Evolutionary conservation across 805 yeast species (phyloP).

Genomic region (Komagataella populi): DNA sequence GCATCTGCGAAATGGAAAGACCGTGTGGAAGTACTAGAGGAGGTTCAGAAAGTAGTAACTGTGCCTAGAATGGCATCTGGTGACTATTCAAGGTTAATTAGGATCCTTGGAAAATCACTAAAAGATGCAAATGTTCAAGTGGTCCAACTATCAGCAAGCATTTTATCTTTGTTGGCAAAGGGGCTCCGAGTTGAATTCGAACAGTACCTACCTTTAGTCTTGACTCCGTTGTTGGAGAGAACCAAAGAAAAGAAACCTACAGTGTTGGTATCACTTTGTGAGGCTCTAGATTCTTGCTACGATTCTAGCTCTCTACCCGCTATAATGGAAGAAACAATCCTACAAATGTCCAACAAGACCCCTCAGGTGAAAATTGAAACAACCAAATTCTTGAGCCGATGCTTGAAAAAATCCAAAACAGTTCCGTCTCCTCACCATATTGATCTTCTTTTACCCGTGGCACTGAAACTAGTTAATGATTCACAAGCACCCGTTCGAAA

Average conservation of each 20-base stretch:
- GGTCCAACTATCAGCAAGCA: conserved; percentile 64
- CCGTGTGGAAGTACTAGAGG: conserved; percentile 74
- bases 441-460: conserved; percentile 39
- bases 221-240: conserved; percentile 61
- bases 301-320: conserved; percentile 33
- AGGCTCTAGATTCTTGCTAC: conserved; percentile 55
- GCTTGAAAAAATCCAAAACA: conserved; percentile 35
- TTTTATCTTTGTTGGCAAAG: conserved; percentile 43
- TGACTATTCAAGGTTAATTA: conserved; percentile 55
- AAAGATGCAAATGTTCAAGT: conserved; percentile 87
- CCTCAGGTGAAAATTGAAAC: conserved; percentile 72
- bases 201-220: conserved; percentile 35
- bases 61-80: conserved; percentile 40
- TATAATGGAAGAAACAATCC: conserved; percentile 44
- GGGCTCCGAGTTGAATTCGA: conserved; percentile 51
- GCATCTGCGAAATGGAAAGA: conserved; percentile 79
- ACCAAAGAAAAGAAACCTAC: conserved; percentile 78
- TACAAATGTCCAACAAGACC: conserved; percentile 57
- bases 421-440: conserved; percentile 41
- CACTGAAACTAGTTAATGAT: conserved; percentile 60
- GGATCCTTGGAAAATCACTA: conserved; percentile 53
- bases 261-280: conserved; percentile 58
- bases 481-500: conserved; percentile 76
- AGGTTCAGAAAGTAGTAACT: conserved; percentile 33
- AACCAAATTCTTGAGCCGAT: conserved; percentile 48